These are phyloP conservation scores for Solanum tarapatanum DNA, from an alignment of 257 asterid species.

Conservation along the genomic window DNA sequence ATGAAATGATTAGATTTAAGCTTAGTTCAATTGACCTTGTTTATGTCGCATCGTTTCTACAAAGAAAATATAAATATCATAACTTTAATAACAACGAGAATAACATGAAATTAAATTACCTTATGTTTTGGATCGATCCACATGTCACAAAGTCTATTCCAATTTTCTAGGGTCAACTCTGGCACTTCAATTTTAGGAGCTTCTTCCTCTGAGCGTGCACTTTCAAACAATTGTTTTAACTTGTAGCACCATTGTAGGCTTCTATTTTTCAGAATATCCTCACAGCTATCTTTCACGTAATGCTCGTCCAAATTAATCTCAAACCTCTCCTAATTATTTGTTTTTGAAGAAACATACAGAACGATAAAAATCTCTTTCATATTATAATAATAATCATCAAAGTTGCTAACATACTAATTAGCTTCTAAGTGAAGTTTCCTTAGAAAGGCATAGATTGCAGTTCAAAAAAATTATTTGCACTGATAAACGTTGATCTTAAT, in stretches of 20 bases:
- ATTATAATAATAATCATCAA: neutral
- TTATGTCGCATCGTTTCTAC: no score
- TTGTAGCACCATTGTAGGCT: neutral
- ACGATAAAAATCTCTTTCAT: neutral
- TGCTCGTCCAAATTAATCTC: neutral
- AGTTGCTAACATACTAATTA: neutral
- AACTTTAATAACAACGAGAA: no score
- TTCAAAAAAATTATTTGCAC: no score
- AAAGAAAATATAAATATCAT: no score
- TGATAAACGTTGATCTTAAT: no score
- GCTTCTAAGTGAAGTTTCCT: conserved; percentile 3
- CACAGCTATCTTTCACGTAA: neutral
- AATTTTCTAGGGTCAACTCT: neutral
- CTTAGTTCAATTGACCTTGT: no score
- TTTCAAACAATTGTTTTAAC: neutral
- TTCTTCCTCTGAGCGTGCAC: neutral
- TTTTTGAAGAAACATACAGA: neutral
- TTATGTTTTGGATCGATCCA: no score
- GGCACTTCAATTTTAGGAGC: neutral
- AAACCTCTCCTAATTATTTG: neutral
- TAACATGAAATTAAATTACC: no score
- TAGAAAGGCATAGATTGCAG: neutral
- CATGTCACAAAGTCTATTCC: no score
- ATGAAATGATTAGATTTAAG: no score
- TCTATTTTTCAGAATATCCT: neutral